Percentiles rank a stretch among this genome's conserved stretches.
phyloP scores from a whole-genome alignment of 441 rosid species.

The Cnidoscolus chayamansa region DNA sequence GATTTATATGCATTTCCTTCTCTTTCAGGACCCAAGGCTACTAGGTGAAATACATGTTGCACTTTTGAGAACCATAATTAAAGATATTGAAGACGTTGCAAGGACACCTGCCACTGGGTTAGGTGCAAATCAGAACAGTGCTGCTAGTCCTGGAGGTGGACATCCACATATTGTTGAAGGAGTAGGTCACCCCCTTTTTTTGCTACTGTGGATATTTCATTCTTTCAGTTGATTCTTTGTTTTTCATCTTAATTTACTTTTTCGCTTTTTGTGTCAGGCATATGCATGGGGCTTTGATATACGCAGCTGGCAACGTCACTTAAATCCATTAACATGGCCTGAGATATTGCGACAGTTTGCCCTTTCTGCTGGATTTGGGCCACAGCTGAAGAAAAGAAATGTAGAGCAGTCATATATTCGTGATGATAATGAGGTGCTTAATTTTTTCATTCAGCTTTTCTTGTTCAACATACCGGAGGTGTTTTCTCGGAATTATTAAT shows the following conservation, averaged over 20 bases:
- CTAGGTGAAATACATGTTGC: conserved; percentile 78
- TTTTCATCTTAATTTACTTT: neutral
- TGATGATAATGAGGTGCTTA: conserved; percentile 63
- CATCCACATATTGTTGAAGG: conserved; percentile 86
- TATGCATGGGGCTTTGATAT: conserved; percentile 89
- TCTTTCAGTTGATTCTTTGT: conserved; percentile 9
- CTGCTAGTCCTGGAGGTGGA: conserved; percentile 76
- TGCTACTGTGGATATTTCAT: conserved; percentile 9
- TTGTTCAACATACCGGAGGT: neutral
- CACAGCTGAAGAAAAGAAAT: conserved; percentile 53
- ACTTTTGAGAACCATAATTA: conserved; percentile 60
- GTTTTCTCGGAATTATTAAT: neutral
- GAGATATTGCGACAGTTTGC: conserved; percentile 84
- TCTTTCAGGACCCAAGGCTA: conserved; percentile 64
- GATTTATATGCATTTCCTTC: conserved; percentile 20
- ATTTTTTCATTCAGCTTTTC: conserved; percentile 2
- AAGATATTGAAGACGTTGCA: conserved; percentile 83
- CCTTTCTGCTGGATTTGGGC: conserved; percentile 84
- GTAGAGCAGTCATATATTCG: conserved; percentile 40
- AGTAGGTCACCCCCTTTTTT: conserved; percentile 41
- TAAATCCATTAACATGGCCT: conserved; percentile 81
- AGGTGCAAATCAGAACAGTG: conserved; percentile 59
- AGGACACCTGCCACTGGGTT: conserved; percentile 49
- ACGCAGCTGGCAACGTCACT: conserved; percentile 65
- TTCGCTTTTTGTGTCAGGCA: conserved; percentile 44